Percentiles rank a stretch among this genome's conserved stretches.
These are phyloP conservation scores for Sarocladiaceae sp. DNA, from an alignment of 2,329 filamentous ascomycete genomes.

Conservation along the genomic window DNA sequence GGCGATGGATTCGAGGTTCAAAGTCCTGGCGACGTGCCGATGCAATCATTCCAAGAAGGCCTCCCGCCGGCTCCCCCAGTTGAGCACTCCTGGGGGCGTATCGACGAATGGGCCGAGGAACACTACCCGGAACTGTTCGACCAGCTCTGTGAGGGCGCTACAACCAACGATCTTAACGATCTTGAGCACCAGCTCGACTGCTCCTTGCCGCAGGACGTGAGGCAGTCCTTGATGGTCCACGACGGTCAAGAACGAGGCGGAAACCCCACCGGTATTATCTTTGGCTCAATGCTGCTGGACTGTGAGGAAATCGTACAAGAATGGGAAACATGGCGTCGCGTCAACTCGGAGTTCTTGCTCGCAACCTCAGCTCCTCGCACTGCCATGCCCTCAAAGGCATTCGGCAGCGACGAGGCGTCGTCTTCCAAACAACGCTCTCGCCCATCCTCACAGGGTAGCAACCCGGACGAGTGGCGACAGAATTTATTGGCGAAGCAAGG, in stretches of 20 bases:
- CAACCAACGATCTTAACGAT: conserved; percentile 92
- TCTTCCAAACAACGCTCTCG: conserved; percentile 57
- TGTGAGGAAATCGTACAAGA: conserved; percentile 98
- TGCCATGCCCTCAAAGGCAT: conserved; percentile 65
- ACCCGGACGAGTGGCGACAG: conserved; percentile 69
- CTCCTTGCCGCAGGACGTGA: conserved; percentile 86
- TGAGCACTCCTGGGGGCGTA: conserved; percentile 86
- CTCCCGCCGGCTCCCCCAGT: conserved; percentile 86
- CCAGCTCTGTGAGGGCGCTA: conserved; percentile 88
- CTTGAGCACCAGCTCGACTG: conserved; percentile 94
- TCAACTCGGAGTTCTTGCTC: conserved; percentile 83
- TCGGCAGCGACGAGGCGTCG: conserved; percentile 62
- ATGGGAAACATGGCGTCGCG: conserved; percentile 92
- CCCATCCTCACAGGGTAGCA: conserved; percentile 44
- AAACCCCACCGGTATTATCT: conserved; percentile 85
- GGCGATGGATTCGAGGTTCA: conserved; percentile 66
- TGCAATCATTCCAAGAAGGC: conserved; percentile 94
- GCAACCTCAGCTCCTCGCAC: conserved; percentile 55
- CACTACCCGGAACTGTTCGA: conserved; percentile 94
- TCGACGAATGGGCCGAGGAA: conserved; percentile 90
- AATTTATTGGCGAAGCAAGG: conserved; percentile 82
- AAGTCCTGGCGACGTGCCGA: conserved; percentile 79
- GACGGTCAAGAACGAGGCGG: conserved; percentile 97
- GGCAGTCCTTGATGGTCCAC: conserved; percentile 85
- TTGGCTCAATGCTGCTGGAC: conserved; percentile 91